Evolutionary conservation across 2,329 filamentous ascomycete species (phyloP).

Genomic region (Paecilomyces niveus): DNA sequence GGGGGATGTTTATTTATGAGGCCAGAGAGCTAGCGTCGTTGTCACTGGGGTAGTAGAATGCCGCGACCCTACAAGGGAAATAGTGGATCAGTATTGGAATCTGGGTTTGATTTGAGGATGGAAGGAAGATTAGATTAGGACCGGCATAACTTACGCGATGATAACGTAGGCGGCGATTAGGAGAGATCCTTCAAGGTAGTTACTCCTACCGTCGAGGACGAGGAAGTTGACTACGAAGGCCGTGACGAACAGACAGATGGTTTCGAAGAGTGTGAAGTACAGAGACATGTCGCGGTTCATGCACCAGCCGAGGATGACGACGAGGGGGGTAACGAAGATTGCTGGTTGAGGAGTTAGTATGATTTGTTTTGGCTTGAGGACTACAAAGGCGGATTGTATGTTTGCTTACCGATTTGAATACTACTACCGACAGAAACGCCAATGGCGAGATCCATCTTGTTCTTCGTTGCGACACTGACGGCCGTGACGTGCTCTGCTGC

Average conservation of each 20-base stretch:
- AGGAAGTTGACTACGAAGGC: conserved; percentile 82
- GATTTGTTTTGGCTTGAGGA: not conserved
- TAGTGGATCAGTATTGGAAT: not conserved
- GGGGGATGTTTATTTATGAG: not conserved
- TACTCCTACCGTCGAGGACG: conserved; percentile 73
- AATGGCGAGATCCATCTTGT: conserved; percentile 79
- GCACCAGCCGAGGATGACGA: conserved; percentile 73
- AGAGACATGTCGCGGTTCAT: conserved; percentile 64
- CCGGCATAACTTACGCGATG: conserved; percentile 49
- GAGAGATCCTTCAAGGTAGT: conserved; percentile 72
- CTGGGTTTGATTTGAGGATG: not conserved
- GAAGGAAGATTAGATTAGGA: not conserved
- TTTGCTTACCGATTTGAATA: conserved; percentile 58
- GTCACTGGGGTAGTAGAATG: not conserved
- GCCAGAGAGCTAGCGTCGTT: not conserved
- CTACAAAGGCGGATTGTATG: not conserved
- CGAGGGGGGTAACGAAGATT: conserved; percentile 68
- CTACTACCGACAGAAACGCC: conserved; percentile 73
- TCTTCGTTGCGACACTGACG: conserved; percentile 71
- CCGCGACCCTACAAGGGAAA: not conserved
- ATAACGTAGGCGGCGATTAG: conserved; percentile 73
- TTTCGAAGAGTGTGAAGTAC: conserved; percentile 57
- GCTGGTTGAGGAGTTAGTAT: conserved; percentile 32
- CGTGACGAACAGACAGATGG: conserved; percentile 70
- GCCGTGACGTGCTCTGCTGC: conserved; percentile 76